Base-by-base conservation (phyloP, 306 rosid genomes). In the Herpetospermum pedunculosum region DNA sequence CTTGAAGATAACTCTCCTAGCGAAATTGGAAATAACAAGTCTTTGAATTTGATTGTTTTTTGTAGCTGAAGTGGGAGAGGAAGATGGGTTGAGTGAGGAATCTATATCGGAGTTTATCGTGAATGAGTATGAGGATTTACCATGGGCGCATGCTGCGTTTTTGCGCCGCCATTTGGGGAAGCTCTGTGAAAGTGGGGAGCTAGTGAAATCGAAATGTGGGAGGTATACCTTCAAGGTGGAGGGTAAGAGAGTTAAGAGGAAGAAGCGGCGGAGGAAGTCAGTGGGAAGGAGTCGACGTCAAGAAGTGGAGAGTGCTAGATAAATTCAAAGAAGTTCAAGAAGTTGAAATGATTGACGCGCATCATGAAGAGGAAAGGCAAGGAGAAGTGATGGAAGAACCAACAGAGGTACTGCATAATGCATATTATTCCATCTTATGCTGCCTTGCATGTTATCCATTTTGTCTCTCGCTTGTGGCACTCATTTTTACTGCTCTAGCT, bases 121-220 rank as follows among this genome's bases (percentile, higher is more conserved):
- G 70, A 82, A 43, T 70, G 74, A 70, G 16, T 65, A 71, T 13
- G 55, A 72, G 72, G 77, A 65, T 79, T 72, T 82, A 14, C 78
- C 85, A 1, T 46, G 72, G 78, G 80, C 78, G 7, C 85, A 78
- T 21, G 70, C 75, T 21, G 69, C 38, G 12, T 55, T 76, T 73
- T 13, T 82, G 67, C 76, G 67, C 54, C 78, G 26, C 71, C 78
- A 82, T 79, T 57, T 82, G 80, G 71, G 82, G 53, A 79, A 76
- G 53, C 81, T 79, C 43, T 82, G 83, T 77, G 80, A 76, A 79
- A 78, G 64, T 14, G 59, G 85, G 13, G 80, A 76, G 83, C 25
- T 82, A 28, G 26, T 44, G 74, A 48, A 37, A 53, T 71, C 21
- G 18, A 64, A 79, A 25, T 77, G 76, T 58, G 78, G 73, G 69